Conservation (phyloP, 2,329 filamentous ascomycete genomes). For the Fusarium heterosporum region DNA sequence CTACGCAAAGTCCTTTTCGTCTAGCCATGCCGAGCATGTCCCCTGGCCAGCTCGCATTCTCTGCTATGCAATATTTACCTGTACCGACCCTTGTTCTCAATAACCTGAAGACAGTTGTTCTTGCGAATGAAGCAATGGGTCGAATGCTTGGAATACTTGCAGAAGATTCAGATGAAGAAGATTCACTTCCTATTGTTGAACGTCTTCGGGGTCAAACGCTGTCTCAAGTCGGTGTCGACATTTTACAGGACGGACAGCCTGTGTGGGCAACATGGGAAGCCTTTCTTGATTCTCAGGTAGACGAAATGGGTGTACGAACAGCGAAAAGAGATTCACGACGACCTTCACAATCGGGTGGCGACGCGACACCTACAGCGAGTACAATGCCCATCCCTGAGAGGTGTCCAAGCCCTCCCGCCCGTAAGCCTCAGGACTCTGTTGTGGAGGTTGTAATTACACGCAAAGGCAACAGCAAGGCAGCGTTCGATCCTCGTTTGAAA, state of each 20-base stretch:
- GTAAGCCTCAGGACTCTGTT: slow-evolving; percentile 67
- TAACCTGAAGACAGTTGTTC: slow-evolving; percentile 73
- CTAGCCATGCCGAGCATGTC: slow-evolving; percentile 61
- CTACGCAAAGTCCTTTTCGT: slow-evolving; percentile 54
- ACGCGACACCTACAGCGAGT: slow-evolving; percentile 54
- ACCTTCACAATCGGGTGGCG: slow-evolving; percentile 44
- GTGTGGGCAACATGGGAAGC: slow-evolving; percentile 70
- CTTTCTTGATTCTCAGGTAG: slow-evolving; percentile 66
- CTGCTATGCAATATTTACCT: slow-evolving; percentile 79
- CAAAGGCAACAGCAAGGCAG: slow-evolving; percentile 57
- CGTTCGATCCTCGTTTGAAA: slow-evolving; percentile 50
- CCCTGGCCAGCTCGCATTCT: slow-evolving; percentile 69
- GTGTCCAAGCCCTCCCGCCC: slow-evolving; percentile 42
- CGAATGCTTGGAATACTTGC: slow-evolving; percentile 71
- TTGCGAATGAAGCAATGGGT: slow-evolving; percentile 82
- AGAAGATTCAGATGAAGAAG: slow-evolving; percentile 55
- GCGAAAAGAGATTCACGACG: slow-evolving; percentile 40
- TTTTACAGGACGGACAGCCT: slow-evolving; percentile 74
- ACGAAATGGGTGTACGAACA: slow-evolving; percentile 55
- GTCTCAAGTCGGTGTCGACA: slow-evolving; percentile 77
- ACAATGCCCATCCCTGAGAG: slow-evolving; percentile 50
- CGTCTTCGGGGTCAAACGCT: slow-evolving; percentile 73
- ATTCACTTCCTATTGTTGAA: slow-evolving; percentile 64
- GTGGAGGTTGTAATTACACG: slow-evolving; percentile 76
- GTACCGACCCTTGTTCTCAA: slow-evolving; percentile 78